Evolutionary conservation across 2,329 filamentous ascomycete species (phyloP).

Genomic region (Fusarium pininemorale): DNA sequence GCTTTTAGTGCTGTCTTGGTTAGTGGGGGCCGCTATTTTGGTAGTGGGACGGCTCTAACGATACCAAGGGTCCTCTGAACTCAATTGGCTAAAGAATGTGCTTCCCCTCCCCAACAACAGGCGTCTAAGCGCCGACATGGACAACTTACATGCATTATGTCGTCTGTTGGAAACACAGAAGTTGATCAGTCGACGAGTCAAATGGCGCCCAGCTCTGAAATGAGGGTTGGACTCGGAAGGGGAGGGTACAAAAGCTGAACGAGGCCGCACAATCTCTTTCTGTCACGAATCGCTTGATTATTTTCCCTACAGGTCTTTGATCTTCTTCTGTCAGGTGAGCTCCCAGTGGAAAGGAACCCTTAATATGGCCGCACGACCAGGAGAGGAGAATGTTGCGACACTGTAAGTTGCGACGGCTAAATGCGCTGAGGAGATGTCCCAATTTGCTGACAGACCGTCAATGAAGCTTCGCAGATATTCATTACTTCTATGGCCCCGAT

Average conservation of each 20-base stretch:
- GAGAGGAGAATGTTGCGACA: conserved; percentile 62
- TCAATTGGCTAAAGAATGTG: conserved; percentile 37
- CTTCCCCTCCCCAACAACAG: conserved; percentile 38
- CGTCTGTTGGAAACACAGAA: conserved; percentile 35
- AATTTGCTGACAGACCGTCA: conserved; percentile 10
- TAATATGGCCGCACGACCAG: conserved; percentile 57
- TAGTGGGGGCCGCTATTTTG: conserved; percentile 39
- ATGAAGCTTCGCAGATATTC: conserved; percentile 76
- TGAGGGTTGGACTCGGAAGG: not conserved
- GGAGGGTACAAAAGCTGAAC: conserved; percentile 40
- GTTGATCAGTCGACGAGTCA: conserved; percentile 35
- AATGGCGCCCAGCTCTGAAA: conserved; percentile 26
- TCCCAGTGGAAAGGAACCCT: not conserved
- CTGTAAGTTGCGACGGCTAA: conserved; percentile 52
- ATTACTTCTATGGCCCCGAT: conserved; percentile 80
- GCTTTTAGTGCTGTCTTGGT: conserved; percentile 2
- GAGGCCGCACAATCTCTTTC: conserved; percentile 25
- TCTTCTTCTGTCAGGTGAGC: not conserved
- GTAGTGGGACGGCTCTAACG: conserved; percentile 37
- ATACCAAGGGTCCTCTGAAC: conserved; percentile 38
- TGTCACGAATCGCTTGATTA: conserved; percentile 13
- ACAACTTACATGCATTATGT: conserved; percentile 42
- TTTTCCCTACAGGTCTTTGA: not conserved
- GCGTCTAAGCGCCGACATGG: conserved; percentile 45
- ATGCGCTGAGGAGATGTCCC: not conserved